Evolutionary conservation across 495 filamentous ascomycete genomes (phyloP), one percentile per base, ranked within the genome.

Genomic region (Hypoxylon intermedium): DNA sequence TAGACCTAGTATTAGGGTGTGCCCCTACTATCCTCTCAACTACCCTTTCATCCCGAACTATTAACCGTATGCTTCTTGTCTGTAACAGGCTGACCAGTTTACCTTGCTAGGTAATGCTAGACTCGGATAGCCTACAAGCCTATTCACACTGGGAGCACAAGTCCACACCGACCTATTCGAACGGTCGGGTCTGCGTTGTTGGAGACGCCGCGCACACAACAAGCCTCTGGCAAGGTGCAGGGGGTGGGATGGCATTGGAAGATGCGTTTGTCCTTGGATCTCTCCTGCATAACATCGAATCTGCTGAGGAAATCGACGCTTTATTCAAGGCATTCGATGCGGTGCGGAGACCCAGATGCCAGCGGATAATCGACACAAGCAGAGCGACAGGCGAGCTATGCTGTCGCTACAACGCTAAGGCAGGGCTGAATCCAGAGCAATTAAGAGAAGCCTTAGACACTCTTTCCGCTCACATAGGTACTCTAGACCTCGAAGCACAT

Each of bases 111-210:
- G 47, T 67, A 9, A 40, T 50, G 13, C 18, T 58, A 1, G 63
- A 67, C 6, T 51, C 58, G 54, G 33, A 23, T 13, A 74, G 82
- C 38, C 72, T 79, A 0, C 77, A 79, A 3, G 74, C 78, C 28
- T 87, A 86, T 80, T 80, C 83, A 0, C 65, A 86, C 21, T 88
- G 86, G 72, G 82, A 88, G 18, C 83, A 86, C 51, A 79, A 79
- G 15, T 77, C 75, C 16, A 76, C 82, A 4, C 75, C 78, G 1
- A 86, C 82, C 0, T 89, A 82, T 63, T 70, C 63, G 30, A 77
- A 77, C 28, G 77, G 74, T 1, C 71, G 73, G 0, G 63, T 89
- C 0, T 80, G 77, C 9, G 71, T 89, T 7, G 66, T 85, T 0
- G 87, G 87, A 0, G 86, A 89, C 57, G 86, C 87, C 0, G 86